Conservation (phyloP, 768 basidiomycete genomes). For the Coprinopsis strossmayeri region DNA sequence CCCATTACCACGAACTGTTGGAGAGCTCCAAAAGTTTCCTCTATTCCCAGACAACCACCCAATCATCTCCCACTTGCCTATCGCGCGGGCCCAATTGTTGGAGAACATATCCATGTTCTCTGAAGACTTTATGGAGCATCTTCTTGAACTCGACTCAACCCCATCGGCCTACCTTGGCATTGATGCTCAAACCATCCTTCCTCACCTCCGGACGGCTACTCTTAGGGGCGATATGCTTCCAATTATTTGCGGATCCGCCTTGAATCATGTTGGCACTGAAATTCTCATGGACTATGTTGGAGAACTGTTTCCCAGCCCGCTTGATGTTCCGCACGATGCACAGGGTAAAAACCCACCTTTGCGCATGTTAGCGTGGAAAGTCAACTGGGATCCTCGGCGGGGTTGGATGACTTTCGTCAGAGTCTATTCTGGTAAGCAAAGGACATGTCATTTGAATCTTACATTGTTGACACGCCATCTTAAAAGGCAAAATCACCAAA, state of each 20-base stretch:
- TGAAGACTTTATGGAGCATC: slow-evolving; percentile 69
- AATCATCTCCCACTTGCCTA: slow-evolving; percentile 54
- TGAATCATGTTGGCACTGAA: slow-evolving; percentile 76
- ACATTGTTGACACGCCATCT: no score
- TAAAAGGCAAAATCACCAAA: slow-evolving; percentile 68
- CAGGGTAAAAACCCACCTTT: slow-evolving; percentile 44
- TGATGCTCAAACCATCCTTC: slow-evolving; percentile 43
- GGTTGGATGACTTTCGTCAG: slow-evolving; percentile 95
- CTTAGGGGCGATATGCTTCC: slow-evolving; percentile 63
- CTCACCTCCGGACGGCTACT: slow-evolving; percentile 63
- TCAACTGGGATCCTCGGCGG: slow-evolving; percentile 70
- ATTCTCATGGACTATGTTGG: slow-evolving; percentile 78
- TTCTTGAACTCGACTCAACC: slow-evolving; percentile 51
- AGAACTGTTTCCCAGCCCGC: slow-evolving; percentile 70
- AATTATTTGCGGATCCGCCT: slow-evolving; percentile 77
- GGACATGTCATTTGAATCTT: no score
- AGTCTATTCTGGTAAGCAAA: slow-evolving; percentile 70
- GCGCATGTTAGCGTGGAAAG: slow-evolving; percentile 80
- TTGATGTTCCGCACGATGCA: slow-evolving; percentile 49
- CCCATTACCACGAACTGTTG: slow-evolving; percentile 45
- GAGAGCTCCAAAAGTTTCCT: slow-evolving; percentile 32
- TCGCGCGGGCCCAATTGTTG: slow-evolving; percentile 63
- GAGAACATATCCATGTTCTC: slow-evolving; percentile 80
- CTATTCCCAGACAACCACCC: slow-evolving; percentile 60
- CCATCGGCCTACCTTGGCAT: slow-evolving; percentile 65